Evolutionary conservation across 192 early-diverging fungal species (phyloP).

Genomic region (Lobulomyces angularis): DNA sequence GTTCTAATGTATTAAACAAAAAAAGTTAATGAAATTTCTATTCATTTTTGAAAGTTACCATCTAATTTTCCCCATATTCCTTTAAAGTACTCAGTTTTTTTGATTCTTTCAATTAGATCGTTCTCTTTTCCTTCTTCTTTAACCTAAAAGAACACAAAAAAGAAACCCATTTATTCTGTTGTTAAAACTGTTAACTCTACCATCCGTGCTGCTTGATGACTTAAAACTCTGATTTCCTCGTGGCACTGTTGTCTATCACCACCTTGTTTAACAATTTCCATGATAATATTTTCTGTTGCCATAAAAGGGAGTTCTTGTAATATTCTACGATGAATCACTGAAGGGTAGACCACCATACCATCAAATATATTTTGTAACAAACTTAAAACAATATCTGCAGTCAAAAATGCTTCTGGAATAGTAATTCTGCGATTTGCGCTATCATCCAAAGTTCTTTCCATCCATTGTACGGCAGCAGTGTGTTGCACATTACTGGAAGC

Average conservation of each 20-base stretch:
- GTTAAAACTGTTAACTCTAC: no score
- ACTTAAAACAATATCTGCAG: conserved; percentile 89
- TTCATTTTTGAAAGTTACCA: background rate
- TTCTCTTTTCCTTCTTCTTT: conserved; percentile 89
- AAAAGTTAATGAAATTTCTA: background rate
- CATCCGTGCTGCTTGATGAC: conserved; percentile 80
- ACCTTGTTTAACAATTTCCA: conserved; percentile 95
- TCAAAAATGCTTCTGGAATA: conserved; percentile 92
- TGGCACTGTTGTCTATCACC: conserved; percentile 93
- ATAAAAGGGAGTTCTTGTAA: conserved; percentile 93
- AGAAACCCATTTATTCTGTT: no score
- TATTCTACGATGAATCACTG: conserved; percentile 85
- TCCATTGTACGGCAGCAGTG: conserved; percentile 89
- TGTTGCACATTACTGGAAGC: conserved; percentile 76
- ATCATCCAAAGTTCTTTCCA: conserved; percentile 96
- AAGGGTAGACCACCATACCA: conserved; percentile 93
- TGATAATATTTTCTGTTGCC: conserved; percentile 99
- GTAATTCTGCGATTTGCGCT: conserved; percentile 90
- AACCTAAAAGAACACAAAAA: no score
- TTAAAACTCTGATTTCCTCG: conserved; percentile 91
- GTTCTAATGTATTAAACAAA: conserved; percentile 9
- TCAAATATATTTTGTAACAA: conserved; percentile 92
- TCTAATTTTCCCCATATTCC: conserved; percentile 61
- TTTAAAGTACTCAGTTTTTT: conserved; percentile 70
- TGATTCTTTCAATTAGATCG: conserved; percentile 86